phyloP scores from a whole-genome alignment of 441 rosid species.

The Hura crepitans region DNA sequence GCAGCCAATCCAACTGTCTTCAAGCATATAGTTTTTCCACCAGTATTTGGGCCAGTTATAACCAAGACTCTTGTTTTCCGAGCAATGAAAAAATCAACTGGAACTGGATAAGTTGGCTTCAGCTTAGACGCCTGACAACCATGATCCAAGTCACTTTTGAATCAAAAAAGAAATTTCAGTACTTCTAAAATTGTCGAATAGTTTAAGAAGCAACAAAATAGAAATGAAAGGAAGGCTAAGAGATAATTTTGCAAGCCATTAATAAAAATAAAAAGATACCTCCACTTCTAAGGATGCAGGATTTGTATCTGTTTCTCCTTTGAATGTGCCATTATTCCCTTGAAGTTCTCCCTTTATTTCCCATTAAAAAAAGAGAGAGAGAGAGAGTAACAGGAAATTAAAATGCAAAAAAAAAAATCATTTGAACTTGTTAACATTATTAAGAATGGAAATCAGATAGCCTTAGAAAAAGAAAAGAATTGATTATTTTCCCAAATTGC shows the following conservation, averaged over 20 bases:
- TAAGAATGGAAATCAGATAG: background rate
- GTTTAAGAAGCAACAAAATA: conserved; percentile 2
- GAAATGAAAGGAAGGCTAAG: background rate
- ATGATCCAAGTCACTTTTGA: conserved; percentile 21
- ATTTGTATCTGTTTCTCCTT: conserved; percentile 30
- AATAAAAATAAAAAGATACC: conserved; percentile 25
- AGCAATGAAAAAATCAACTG: conserved; percentile 68
- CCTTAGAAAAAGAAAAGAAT: background rate
- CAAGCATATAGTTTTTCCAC: conserved; percentile 90
- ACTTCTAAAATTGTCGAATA: background rate
- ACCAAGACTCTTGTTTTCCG: conserved; percentile 67
- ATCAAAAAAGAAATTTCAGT: background rate
- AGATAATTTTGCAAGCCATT: conserved; percentile 5
- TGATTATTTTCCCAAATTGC: background rate
- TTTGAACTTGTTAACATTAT: background rate
- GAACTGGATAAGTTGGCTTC: conserved; percentile 60
- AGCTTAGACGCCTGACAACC: conserved; percentile 45
- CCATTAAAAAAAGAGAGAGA: conserved; percentile 24
- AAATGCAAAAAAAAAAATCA: background rate
- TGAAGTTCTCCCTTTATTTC: conserved; percentile 40
- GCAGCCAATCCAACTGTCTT: conserved; percentile 94
- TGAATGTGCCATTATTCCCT: conserved; percentile 25
- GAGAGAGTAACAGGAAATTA: conserved; percentile 11
- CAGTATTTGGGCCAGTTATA: conserved; percentile 96
- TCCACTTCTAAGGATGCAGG: conserved; percentile 31